Evolutionary conservation across 2,329 filamentous ascomycete species (phyloP), one percentile per base, ranked within the genome.

Genomic region (Thermoascus crustaceus): DNA sequence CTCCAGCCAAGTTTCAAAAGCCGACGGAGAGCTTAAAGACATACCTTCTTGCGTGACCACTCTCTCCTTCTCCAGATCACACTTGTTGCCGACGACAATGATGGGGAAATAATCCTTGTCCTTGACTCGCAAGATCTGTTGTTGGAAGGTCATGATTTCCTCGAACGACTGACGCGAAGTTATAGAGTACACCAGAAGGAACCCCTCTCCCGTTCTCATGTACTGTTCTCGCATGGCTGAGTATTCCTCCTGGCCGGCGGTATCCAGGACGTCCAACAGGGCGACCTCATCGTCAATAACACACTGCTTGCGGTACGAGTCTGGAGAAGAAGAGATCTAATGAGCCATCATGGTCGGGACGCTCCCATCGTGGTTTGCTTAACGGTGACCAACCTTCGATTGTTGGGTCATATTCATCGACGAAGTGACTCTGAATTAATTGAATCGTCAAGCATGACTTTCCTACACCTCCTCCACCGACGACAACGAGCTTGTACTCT

Each of bases 91-190:
- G 26, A 96, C 91, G 30, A 98, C 85, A 39, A 96, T 94, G 72
- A 98, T 96, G 52, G 91, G 91, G 72, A 98, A 98, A 65, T 95
- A 94, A 68, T 98, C 91, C 78, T 94, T 96, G 72, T 96, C 91
- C 76, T 98, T 98, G 54, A 98, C 91, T 52, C 91, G 74, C 51
- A 98, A 73, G 60, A 98, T 98, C 68, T 98, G 91, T 73, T 96
- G 88, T 67, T 96, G 88, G 69, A 96, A 96, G 32, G 87, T 94
- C 67, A 87, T 83, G 64, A 98, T 96, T 71, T 98, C 91, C 62
- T 98, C 89, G 57, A 95, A 96, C 55, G 85, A 94, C 67, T 95
- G 88, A 57, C 88, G 79, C 57, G 89, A 95, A 38, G 85, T 95
- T 71, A 98, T 98, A 50, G 88, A 94, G 74, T 96, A 96, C 56